phyloP scores from a whole-genome alignment of 495 filamentous ascomycete species.

The Ascodesmis nigricans region DNA sequence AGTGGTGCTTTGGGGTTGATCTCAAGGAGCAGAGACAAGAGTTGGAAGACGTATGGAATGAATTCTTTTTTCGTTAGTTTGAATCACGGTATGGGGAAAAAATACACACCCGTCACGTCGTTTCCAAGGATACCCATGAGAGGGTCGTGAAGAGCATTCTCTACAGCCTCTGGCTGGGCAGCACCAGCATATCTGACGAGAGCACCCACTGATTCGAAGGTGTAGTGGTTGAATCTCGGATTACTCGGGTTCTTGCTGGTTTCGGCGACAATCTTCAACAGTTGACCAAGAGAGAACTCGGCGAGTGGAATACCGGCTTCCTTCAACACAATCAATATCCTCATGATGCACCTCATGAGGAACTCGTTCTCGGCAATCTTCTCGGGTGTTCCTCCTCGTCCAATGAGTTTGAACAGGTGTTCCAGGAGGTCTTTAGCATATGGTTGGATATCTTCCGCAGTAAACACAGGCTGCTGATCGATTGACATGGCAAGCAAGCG shows the following conservation, averaged over 20 bases:
- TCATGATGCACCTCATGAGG: constrained; percentile 91
- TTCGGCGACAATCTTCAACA: constrained; percentile 67
- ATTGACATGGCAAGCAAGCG: constrained; percentile 63
- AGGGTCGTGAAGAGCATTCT: constrained; percentile 51
- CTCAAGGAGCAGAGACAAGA: constrained; percentile 75
- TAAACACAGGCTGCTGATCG: constrained; percentile 51
- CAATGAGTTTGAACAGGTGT: constrained; percentile 80
- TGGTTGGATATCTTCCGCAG: constrained; percentile 44
- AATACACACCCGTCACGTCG: constrained; percentile 52
- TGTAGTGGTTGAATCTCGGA: constrained; percentile 93
- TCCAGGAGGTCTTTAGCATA: constrained; percentile 68
- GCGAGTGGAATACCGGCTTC: constrained; percentile 48
- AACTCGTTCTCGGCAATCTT: constrained; percentile 99
- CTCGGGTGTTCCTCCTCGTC: constrained; percentile 53
- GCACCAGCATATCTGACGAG: constrained; percentile 59
- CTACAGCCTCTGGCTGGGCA: constrained; percentile 45
- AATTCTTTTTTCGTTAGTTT: no score
- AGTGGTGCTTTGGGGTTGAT: constrained; percentile 50
- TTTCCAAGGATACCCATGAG: constrained; percentile 51
- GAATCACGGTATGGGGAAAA: no score
- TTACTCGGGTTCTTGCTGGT: constrained; percentile 90
- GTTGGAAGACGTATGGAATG: constrained; percentile 86
- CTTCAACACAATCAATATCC: constrained; percentile 76
- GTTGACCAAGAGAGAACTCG: constrained; percentile 49
- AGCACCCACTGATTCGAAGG: constrained; percentile 92